Evolutionary conservation across 163 green algal species (phyloP).

Genomic region (Volvox carteri): DNA sequence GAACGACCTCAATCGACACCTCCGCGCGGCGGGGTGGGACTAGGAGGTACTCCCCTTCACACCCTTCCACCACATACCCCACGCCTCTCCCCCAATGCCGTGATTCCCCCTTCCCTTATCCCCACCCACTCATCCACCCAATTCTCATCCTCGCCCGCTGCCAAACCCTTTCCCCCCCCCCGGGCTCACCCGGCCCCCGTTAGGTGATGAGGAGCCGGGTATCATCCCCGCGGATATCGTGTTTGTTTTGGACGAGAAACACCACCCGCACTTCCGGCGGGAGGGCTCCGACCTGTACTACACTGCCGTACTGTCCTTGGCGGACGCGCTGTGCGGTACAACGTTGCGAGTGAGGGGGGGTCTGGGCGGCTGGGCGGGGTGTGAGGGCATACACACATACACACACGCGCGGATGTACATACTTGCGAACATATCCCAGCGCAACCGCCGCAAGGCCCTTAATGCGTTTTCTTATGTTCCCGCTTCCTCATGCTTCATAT

Average conservation of each 20-base stretch:
- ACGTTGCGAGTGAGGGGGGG: slow-evolving; percentile 60
- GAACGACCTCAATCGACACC: background rate
- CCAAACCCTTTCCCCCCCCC: background rate
- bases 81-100: background rate
- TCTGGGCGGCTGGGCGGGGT: background rate
- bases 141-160: background rate
- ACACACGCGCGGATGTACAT: no score
- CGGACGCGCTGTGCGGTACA: slow-evolving; percentile 75
- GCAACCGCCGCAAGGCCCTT: no score
- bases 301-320: slow-evolving; percentile 44
- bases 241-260: slow-evolving; percentile 91
- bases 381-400: no score
- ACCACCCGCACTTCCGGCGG: slow-evolving; percentile 83
- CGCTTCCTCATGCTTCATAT: no score
- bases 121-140: background rate
- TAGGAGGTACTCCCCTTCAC: background rate
- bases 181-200: background rate
- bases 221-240: slow-evolving; percentile 86
- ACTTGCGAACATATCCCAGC: no score
- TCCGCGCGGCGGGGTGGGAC: no score
- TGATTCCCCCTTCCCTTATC: background rate
- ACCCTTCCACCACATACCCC: background rate
- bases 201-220: slow-evolving; percentile 86
- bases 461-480: no score
- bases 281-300: slow-evolving; percentile 70